These are phyloP conservation scores for Delphinella strobiligena DNA, from an alignment of 2,329 filamentous ascomycete genomes.

Conservation along the genomic window DNA sequence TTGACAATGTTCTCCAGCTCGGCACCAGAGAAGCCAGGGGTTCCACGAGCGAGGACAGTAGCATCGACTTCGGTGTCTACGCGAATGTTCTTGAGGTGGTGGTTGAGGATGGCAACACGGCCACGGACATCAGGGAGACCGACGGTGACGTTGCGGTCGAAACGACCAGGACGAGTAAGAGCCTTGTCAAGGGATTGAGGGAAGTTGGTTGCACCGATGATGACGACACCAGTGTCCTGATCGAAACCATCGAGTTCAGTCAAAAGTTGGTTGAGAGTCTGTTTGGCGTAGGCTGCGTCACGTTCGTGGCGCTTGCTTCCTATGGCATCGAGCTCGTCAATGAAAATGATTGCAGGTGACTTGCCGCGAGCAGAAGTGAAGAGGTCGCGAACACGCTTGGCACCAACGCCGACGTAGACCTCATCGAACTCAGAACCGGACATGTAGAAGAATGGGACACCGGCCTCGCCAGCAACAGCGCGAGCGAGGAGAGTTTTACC, in stretches of 20 bases:
- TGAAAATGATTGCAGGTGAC: constrained; percentile 87
- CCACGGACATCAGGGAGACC: constrained; percentile 86
- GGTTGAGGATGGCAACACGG: constrained; percentile 81
- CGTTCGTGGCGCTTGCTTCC: constrained; percentile 86
- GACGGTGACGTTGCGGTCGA: constrained; percentile 85
- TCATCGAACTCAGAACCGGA: constrained; percentile 98
- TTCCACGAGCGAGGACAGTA: constrained; percentile 71
- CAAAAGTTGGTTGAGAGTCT: constrained; percentile 92
- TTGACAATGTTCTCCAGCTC: constrained; percentile 96
- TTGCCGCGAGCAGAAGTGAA: constrained; percentile 73
- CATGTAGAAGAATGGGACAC: constrained; percentile 99
- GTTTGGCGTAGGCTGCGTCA: constrained; percentile 90
- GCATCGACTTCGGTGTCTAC: constrained; percentile 69
- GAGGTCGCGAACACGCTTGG: constrained; percentile 91
- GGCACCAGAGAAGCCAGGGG: constrained; percentile 84
- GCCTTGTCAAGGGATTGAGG: constrained; percentile 91
- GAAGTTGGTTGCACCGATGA: constrained; percentile 93
- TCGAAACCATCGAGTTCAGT: constrained; percentile 97
- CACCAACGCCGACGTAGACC: constrained; percentile 92
- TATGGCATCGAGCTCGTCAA: constrained; percentile 88
- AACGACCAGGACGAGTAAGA: constrained; percentile 83
- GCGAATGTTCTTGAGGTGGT: constrained; percentile 88
- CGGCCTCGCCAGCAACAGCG: constrained; percentile 91
- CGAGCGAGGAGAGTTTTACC: constrained; percentile 93
- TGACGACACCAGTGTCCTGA: constrained; percentile 86